Percentiles rank a stretch among this genome's conserved stretches.
Conservation (phyloP, 2,329 filamentous ascomycete genomes). For the Sarocladium strictum region DNA sequence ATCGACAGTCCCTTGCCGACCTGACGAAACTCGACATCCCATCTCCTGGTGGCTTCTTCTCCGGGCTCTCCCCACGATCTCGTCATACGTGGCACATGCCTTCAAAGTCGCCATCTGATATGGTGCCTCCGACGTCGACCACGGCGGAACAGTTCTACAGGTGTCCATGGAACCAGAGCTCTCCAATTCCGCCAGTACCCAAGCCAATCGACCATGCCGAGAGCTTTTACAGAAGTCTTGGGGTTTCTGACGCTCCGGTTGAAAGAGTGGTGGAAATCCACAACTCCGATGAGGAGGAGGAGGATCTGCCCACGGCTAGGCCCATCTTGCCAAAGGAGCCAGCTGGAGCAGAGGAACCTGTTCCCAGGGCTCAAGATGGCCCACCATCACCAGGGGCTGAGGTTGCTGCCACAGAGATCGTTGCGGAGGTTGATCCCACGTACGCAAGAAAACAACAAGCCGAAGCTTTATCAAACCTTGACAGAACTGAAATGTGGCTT, state of each 20-base stretch:
- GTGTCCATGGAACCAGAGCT: constrained; percentile 61
- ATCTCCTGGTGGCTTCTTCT: constrained; percentile 88
- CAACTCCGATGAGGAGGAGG: constrained; percentile 42
- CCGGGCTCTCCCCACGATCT: constrained; percentile 68
- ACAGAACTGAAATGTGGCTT: constrained; percentile 83
- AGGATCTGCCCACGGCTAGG: constrained; percentile 63
- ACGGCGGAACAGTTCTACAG: constrained; percentile 92
- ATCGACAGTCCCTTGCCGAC: constrained; percentile 57
- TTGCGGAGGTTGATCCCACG: constrained; percentile 65
- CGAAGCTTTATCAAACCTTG: constrained; percentile 65
- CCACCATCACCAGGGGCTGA: constrained; percentile 39
- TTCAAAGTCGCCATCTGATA: constrained; percentile 44
- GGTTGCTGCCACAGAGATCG: constrained; percentile 57
- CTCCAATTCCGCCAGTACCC: constrained; percentile 30
- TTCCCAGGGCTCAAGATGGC: constrained; percentile 19
- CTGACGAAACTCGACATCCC: constrained; percentile 82
- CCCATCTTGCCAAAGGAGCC: constrained; percentile 32
- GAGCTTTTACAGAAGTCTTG: constrained; percentile 31
- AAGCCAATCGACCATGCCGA: constrained; percentile 29
- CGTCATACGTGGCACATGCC: constrained; percentile 77
- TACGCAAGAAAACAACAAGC: constrained; percentile 71
- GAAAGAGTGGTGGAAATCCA: constrained; percentile 62
- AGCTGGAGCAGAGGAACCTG: constrained; percentile 23
- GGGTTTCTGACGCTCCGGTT: constrained; percentile 41
- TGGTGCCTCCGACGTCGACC: constrained; percentile 70